Evolutionary conservation across 2,329 filamentous ascomycete genomes (phyloP), one percentile per base, ranked within the genome.

Genomic region (Cephalotrichum gorgonifer): DNA sequence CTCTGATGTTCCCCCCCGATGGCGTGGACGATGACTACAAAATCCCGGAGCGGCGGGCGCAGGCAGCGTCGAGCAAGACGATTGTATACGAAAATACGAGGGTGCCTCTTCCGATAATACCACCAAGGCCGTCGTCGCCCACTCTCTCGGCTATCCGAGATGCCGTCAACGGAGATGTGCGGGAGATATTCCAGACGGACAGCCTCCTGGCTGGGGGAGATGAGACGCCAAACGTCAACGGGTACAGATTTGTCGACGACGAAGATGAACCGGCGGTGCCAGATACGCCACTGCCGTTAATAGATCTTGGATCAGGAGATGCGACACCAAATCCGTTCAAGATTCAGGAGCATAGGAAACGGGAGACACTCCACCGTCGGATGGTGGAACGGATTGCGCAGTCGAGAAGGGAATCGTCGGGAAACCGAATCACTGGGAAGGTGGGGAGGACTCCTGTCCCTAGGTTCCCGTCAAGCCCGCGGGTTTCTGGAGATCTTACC

Each of bases 241-340:
- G 93, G 1, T 98, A 96, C 63, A 79, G 88, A 0, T 97, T 95
- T 65, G 90, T 98, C 31, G 89, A 95, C 56, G 88, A 94, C 50
- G 86, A 85, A 44, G 74, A 78, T 38, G 76, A 78, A 1, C 35
- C 58, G 12, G 53, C 61, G 43, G 38, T 42, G n/a, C 45, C 47
- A n/a, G 48, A 35, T 28, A 43, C 25, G 6, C 23, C 28, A 12
- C n/a, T 52, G 9, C 66, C 71, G n/a, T 54, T 69, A 53, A 73
- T 85, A 58, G 67, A 82, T 48, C 68, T 86, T 7, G 76, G 80
- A 1, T 69, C 75, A 9, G 74, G 76, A 14, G 75, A 82, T 58
- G 64, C 76, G n/a, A 78, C 78, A 1, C 81, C 81, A 1, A 94
- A 85, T 54, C 89, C 88, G 0, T 97, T 97, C 64, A 81, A 80